Base-by-base conservation (phyloP, 306 rosid genomes). In the Acmispon strigosus region DNA sequence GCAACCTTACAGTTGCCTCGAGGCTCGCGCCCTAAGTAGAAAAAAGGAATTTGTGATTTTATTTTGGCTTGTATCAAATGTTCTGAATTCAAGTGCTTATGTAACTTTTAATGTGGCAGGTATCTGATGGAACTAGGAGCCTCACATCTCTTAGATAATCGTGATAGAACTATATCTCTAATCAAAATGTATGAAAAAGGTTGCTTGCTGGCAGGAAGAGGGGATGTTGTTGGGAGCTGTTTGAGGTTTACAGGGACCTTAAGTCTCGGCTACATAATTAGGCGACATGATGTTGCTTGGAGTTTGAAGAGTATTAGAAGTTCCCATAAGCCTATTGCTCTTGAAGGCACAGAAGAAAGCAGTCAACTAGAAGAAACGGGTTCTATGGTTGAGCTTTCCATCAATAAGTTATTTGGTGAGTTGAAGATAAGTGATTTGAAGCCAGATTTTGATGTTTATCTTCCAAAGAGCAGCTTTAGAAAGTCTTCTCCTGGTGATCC, bases 401-500 rank as follows among this genome's bases (percentile, higher is more conserved):
- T 90, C 24, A 13, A 62, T 39, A 66, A 66, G 62, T 69, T 80
- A 78, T 82, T 94, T 27, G 73, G 77, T 32, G 53, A 73, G 34
- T 17, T 89, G 85, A 87, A 82, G 47, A 78, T 90, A 17, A 61
- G 76, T 29, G 86, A 86, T 55, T 62, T 58, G 34, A 80, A 74
- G 77, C 94, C 84, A 29, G 75, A 81, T 73, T 90, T 87, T 78
- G 90, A 90, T 76, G 85, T 87, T 74, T 87, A 81, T 84, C 94
- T 78, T 20, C 98, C 98, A 58, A 85, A 90, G 70, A 85, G 83
- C 87, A 86, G 82, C 73, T 94, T 94, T 81, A 86, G 79, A 73
- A 94, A 90, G 70, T 87, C 97, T 45, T 84, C 83, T 64, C 94
- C 94, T 0, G 96, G 94, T 10, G 79, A 84, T 76, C 92, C 98